Evolutionary conservation across 2,329 filamentous ascomycete genomes (phyloP), one percentile per base, ranked within the genome.

Genomic region (Penicillium frequentans): DNA sequence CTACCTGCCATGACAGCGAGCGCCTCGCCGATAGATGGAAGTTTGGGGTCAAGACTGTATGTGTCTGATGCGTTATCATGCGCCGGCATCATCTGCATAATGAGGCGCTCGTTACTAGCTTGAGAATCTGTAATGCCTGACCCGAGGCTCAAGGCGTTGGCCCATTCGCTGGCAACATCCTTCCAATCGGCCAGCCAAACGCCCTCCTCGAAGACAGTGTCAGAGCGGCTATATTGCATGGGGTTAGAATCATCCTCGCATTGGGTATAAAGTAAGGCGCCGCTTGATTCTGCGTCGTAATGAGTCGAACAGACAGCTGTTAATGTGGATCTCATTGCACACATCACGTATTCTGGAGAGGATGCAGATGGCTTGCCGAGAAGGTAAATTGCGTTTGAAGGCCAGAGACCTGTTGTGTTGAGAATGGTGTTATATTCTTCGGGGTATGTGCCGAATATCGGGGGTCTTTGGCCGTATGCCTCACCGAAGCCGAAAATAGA

Each of bases 21-120:
- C 0, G 87, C 87, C 72, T 95, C 90, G 0, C 85, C 86, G n/a
- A 90, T 79, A 2, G 86, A 90, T 0, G 90, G 90, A 0, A 87
- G 71, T 0, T 73, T 67, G 0, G 78, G 71, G 33, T 81, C 76
- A 0, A 90, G 78, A 0, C 56, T 44, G 5, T 68, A 72, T 10
- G 62, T 55, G 10, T 66, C 59, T 7, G 68, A 64, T 23, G 63
- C 44, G 8, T 69, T 68, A 10, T 75, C 53, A 0, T 71, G 74
- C 0, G 55, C 55, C 0, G 84, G 78, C 5, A 84, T 79, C 13
- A 84, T 72, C 59, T 88, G 81, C 26, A 83, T 84, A 9, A 86
- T 71, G 14, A 88, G 77, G 0, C 84, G 81, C 16, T 82, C 79
- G 61, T 85, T 87, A 39, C 82, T 84, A 0, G 86, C 83, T 55